Evolutionary conservation across 805 yeast genomes (phyloP).

Genomic region (Barnettozyma salicaria): DNA sequence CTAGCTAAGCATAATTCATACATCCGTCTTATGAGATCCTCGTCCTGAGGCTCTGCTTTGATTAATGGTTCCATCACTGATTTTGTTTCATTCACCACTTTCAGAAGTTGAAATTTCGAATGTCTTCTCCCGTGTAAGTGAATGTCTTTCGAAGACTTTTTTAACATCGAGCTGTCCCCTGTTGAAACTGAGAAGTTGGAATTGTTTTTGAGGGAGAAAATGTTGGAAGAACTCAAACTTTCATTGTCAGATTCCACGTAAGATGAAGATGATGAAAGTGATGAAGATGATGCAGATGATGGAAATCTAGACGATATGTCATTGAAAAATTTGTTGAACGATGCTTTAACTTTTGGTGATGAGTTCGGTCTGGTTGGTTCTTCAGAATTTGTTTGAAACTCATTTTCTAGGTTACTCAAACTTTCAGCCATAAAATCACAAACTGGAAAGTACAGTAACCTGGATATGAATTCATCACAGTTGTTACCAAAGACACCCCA

Average conservation of each 20-base stretch:
- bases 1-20: constrained; percentile 21
- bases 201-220: constrained; percentile 15
- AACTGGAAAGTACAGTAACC: constrained; percentile 18
- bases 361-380: background rate
- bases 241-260: constrained; percentile 7
- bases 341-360: constrained; percentile 4
- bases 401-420: constrained; percentile 7
- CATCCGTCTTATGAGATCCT: constrained; percentile 17
- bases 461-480: constrained; percentile 32
- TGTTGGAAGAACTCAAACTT: constrained; percentile 6
- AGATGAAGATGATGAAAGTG: constrained; percentile 12
- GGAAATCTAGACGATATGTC: constrained; percentile 7
- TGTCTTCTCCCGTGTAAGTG: no score
- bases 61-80: background rate
- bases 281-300: constrained; percentile 9
- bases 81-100: constrained; percentile 2
- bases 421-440: constrained; percentile 9
- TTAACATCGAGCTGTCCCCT: background rate
- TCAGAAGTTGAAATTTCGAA: constrained; percentile 6
- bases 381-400: constrained; percentile 3
- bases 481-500: constrained; percentile 38
- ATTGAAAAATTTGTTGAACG: constrained; percentile 9
- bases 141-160: background rate
- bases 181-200: constrained; percentile 14
- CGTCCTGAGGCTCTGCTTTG: constrained; percentile 9